Evolutionary conservation across 805 yeast genomes (phyloP), one percentile per base, ranked within the genome.

Genomic region (Jamesozyma piceae): DNA sequence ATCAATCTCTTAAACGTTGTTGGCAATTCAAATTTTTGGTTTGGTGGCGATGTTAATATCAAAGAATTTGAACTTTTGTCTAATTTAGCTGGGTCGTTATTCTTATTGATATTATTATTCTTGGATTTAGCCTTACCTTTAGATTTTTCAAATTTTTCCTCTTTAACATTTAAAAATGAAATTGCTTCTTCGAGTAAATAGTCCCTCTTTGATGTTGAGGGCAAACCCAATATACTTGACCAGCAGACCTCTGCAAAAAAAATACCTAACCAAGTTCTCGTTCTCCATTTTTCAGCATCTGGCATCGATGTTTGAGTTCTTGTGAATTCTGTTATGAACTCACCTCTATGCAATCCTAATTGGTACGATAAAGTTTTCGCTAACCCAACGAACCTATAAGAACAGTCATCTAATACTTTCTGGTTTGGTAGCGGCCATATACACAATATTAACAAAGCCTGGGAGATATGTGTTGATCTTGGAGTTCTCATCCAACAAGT

Each of bases 401-500:
- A 82, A 57, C 92, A 82, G 58, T 89, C 97, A 63, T 89, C 97
- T 45, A 89, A 68, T 17, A 89, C 90, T 55, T 88, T 89, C 55
- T 84, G 89, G 55, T 88, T 88, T 0, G 97, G 97, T 36, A 89
- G 62, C 0, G 96, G 96, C 97, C 97, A 89, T 14, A 78, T 78
- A 24, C 89, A 78, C 24, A 89, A 67, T n/a, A 89, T 81, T 21
- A 89, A 65, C 32, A 89, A 67, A 0, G 96, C 95, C 57, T 89
- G 97, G 6, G 89, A 86, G 32, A 89, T 89, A 60, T 89, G 95
- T 0, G 96, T 85, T 2, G 95, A 84, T 56, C 97, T 72, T 2
- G 97, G 96, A 0, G 97, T 89, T 44, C 89, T 69, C 38, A 88
- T 77, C 94, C 95, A 86, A 63, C 95, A 87, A 0, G 94, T 85